phyloP scores from a whole-genome alignment of 2,329 filamentous ascomycete species.

The Neoscytalidium dimidiatum region DNA sequence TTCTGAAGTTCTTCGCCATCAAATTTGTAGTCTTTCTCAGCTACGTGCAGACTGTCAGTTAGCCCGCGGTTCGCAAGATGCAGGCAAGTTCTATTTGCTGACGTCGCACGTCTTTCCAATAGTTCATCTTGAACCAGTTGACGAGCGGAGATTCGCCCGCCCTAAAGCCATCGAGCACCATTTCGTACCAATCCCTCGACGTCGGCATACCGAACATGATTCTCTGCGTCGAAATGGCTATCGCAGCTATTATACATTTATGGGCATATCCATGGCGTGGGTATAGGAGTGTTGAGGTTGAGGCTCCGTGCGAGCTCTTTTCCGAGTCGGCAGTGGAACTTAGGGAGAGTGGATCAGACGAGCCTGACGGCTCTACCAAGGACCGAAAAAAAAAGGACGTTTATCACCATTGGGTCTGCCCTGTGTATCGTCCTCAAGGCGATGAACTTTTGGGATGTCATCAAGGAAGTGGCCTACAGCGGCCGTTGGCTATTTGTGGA shows the following conservation, averaged over 20 bases:
- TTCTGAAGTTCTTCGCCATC: constrained; percentile 79
- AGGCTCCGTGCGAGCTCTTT: not conserved
- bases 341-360: not conserved
- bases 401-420: not conserved
- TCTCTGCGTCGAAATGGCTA: constrained; percentile 77
- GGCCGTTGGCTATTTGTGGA: not conserved
- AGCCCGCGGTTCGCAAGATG: not conserved
- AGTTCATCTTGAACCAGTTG: constrained; percentile 48
- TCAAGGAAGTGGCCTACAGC: not conserved
- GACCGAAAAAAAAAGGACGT: no score
- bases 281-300: constrained; percentile 48
- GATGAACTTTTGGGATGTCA: not conserved
- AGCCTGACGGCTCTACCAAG: not conserved
- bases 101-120: constrained; percentile 48
- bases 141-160: not conserved
- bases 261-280: constrained; percentile 75
- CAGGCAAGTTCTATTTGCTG: not conserved
- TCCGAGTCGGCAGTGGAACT: not conserved
- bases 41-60: constrained; percentile 66
- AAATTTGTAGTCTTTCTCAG: constrained; percentile 85
- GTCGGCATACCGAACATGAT: constrained; percentile 74
- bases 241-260: constrained; percentile 72
- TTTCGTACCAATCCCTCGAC: constrained; percentile 52
- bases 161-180: not conserved
- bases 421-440: not conserved